Base-by-base conservation (phyloP, 2,329 filamentous ascomycete genomes). In the Trichoderma aggressivum region DNA sequence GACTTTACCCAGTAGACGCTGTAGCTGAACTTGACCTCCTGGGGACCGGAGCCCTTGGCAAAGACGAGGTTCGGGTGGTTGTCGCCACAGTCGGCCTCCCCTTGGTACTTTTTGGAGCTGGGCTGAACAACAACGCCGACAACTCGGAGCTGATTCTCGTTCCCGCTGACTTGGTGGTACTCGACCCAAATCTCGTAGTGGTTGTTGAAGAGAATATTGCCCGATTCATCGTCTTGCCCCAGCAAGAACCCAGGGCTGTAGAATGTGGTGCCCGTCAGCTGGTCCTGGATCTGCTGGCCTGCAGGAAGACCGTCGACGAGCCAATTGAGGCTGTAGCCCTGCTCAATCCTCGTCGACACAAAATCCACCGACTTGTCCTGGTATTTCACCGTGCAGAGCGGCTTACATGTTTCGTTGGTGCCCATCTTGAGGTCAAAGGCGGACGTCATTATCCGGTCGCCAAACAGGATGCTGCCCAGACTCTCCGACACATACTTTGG, bases 381-480 rank as follows among this genome's bases (percentile, higher is more conserved):
- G 78, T 90, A 92, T 53, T 87, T 86, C 55, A 87, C 85, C 32
- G 86, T 83, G 81, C 96, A 99, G 3, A 97, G 85, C 18, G 87
- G 81, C 80, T 95, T 96, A 85, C 96, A 99, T 0, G 90, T 91
- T 81, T 98, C 92, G 79, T 99, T 96, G 73, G 89, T 84, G 70
- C 84, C 89, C 94, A 99, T 98, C 75, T 89, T 88, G 72, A 98
- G 85, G 78, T 97, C 90, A 78, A 97, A 97, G 0, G 95, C 93
- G 43, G 95, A 98, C n/a, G 94, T 97, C 84, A 94, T 94, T 83
- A 99, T 99, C 70, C 96, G 90, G 83, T 99, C 96, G 75, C 96
- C 96, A 77, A 99, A 99, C 65, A 99, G 83, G 79, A 99, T 99
- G 85, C 95, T 98, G 28, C 96, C 96, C 74, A 99, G 82, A 73